Base-by-base conservation (phyloP, 2,329 filamentous ascomycete species). In the Fusarium oligoseptatum region DNA sequence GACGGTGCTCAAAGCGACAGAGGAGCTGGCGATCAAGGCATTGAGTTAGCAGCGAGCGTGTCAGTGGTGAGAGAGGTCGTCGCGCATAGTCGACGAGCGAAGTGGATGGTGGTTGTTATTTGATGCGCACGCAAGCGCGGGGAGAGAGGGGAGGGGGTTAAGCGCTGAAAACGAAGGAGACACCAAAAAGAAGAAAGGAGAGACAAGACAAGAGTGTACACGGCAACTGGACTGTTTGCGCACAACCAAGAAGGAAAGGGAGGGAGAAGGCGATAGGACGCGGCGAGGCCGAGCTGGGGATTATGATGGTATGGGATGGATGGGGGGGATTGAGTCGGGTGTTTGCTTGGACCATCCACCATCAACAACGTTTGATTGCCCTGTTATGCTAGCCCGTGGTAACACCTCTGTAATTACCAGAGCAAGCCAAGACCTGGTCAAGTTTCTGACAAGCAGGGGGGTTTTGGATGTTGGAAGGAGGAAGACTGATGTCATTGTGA, bases 1-100 rank as follows among this genome's bases (percentile, higher is more conserved):
- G 68, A 72, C 65, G 67, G 69, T 75, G 77, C 77, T 79, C 77
- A 79, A 68, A 77, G 70, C 68, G 74, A 77, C 64, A 69, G 64
- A 71, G 67, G 66, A 73, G 71, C 77, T 79, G 73, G 24, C 64
- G 60, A 69, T 27, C 61, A 62, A 74, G 69, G 66, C 77, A 78
- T 79, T 75, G 77, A 69, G 74, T 79, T 75, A 79, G 77, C 67
- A 75, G 63, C 15, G 66, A 67, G 63, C 36, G 55, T 43, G 63
- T 67, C 50, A 68, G 48, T 60, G 52, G 64, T 29, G 60, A 71
- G 15, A 37, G 43, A 66, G 45, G 60, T 24, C 36, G 45, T 58
- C 73, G 70, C 73, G 73, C 73, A 75, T 76, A 61, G 62, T 64
- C 52, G 32, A 22, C 8, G 29, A 36, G 52, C 8, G n/a, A 36